Evolutionary conservation across 768 basidiomycete species (phyloP).

Genomic region (Peribolospora kevripleyi): DNA sequence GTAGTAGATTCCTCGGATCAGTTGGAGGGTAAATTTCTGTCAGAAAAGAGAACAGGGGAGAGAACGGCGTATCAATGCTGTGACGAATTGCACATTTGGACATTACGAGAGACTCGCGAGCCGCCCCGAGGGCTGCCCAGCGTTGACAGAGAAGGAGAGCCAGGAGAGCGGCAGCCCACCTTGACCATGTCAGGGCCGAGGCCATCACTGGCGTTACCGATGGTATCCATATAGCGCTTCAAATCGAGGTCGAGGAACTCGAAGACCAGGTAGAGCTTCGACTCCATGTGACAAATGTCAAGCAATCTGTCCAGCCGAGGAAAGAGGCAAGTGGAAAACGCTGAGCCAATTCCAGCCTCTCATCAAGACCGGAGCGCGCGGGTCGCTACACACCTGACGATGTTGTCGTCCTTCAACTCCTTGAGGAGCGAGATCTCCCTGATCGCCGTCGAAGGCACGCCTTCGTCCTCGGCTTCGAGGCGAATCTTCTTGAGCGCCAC

Average conservation of each 20-base stretch:
- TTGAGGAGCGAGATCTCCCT: slow-evolving; percentile 92
- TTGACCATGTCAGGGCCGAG: slow-evolving; percentile 55
- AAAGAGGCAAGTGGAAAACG: neutral
- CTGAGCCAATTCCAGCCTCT: neutral
- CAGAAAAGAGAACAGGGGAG: neutral
- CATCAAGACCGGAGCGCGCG: neutral
- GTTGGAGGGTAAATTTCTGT: slow-evolving; percentile 89
- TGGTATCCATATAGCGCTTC: slow-evolving; percentile 86
- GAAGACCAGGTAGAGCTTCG: slow-evolving; percentile 91
- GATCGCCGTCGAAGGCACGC: slow-evolving; percentile 92
- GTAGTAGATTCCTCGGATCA: slow-evolving; percentile 71
- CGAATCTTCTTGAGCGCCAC: slow-evolving; percentile 98
- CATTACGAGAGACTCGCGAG: neutral
- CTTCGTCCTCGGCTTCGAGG: slow-evolving; percentile 94
- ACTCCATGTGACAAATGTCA: slow-evolving; percentile 90
- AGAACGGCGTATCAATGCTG: neutral
- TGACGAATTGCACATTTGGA: neutral
- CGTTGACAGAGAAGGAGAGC: neutral
- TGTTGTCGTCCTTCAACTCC: slow-evolving; percentile 85
- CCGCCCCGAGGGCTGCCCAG: slow-evolving; percentile 14
- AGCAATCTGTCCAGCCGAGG: slow-evolving; percentile 35
- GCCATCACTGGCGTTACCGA: slow-evolving; percentile 32
- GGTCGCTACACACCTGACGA: slow-evolving; percentile 42
- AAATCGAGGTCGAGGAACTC: slow-evolving; percentile 94
- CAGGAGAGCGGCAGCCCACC: slow-evolving; percentile 25